Percentiles rank a stretch among this genome's conserved stretches.
These are phyloP conservation scores for Eutrema heterophyllum DNA, from an alignment of 345 rosid genomes.

Conservation along the genomic window DNA sequence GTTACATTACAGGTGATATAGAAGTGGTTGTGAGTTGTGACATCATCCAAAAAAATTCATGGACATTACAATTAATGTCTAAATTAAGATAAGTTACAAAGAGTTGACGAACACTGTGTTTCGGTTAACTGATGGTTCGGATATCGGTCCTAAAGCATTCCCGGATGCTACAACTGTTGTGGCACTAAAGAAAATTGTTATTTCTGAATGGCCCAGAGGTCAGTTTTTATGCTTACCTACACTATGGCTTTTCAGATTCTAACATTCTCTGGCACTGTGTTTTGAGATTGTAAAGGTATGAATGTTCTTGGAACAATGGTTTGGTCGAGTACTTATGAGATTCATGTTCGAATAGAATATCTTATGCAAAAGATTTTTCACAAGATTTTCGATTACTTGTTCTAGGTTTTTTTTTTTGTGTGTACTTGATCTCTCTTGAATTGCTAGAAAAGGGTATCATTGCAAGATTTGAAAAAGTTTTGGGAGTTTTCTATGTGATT, in stretches of 20 bases:
- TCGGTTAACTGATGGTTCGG: constrained; percentile 83
- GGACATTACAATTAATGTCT: too few relatives aligned
- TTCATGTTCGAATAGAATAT: neutral
- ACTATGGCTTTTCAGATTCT: neutral
- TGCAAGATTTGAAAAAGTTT: too few relatives aligned
- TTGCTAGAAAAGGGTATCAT: too few relatives aligned
- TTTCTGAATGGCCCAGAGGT: constrained; percentile 99
- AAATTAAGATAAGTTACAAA: too few relatives aligned
- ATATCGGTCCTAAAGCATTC: constrained; percentile 88
- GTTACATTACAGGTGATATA: too few relatives aligned
- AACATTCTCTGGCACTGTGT: neutral
- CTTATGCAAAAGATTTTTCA: neutral
- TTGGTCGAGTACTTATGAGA: neutral
- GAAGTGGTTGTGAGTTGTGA: too few relatives aligned
- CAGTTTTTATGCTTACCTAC: constrained; percentile 12
- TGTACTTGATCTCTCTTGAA: too few relatives aligned
- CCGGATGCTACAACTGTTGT: constrained; percentile 83
- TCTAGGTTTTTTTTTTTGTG: neutral
- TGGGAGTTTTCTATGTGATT: too few relatives aligned
- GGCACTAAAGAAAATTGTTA: constrained; percentile 81
- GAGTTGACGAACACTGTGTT: constrained; percentile 24
- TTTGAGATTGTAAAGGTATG: neutral
- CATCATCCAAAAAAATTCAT: too few relatives aligned
- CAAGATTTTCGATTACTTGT: too few relatives aligned
- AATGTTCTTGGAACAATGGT: neutral